Evolutionary conservation across 495 filamentous ascomycete species (phyloP).

Genomic region (Tirmania nivea): DNA sequence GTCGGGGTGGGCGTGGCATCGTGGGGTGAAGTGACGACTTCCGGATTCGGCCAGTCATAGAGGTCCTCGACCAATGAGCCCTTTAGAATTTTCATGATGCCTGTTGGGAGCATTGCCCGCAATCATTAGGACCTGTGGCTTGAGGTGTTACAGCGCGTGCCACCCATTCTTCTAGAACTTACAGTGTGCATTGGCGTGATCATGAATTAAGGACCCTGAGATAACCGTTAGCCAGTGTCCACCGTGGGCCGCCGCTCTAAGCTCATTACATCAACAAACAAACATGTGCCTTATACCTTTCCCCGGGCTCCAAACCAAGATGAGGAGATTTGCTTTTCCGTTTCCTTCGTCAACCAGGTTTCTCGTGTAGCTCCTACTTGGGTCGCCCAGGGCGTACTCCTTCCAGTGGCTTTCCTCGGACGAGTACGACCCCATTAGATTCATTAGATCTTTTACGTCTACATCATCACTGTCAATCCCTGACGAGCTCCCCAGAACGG

Average conservation of each 20-base stretch:
- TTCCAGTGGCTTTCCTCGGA: slow-evolving; percentile 49
- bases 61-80: slow-evolving; percentile 59
- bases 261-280: background rate
- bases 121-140: background rate
- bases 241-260: background rate
- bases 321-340: slow-evolving; percentile 71
- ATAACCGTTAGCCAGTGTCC: background rate
- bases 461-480: slow-evolving; percentile 63
- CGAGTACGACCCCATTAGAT: slow-evolving; percentile 47
- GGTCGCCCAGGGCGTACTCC: slow-evolving; percentile 44
- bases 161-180: background rate
- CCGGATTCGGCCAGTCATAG: slow-evolving; percentile 41
- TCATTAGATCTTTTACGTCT: slow-evolving; percentile 42
- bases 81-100: slow-evolving; percentile 45
- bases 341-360: slow-evolving; percentile 83
- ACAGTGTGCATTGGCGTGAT: slow-evolving; percentile 70
- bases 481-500: slow-evolving; percentile 50
- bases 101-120: background rate
- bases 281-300: slow-evolving; percentile 31
- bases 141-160: background rate
- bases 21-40: slow-evolving; percentile 20
- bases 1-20: slow-evolving; percentile 23
- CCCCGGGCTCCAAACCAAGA: slow-evolving; percentile 87
- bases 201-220: slow-evolving; percentile 41
- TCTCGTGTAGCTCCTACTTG: slow-evolving; percentile 48